phyloP scores from a whole-genome alignment of 2,329 filamentous ascomycete genomes.

The Didymella glomerata region DNA sequence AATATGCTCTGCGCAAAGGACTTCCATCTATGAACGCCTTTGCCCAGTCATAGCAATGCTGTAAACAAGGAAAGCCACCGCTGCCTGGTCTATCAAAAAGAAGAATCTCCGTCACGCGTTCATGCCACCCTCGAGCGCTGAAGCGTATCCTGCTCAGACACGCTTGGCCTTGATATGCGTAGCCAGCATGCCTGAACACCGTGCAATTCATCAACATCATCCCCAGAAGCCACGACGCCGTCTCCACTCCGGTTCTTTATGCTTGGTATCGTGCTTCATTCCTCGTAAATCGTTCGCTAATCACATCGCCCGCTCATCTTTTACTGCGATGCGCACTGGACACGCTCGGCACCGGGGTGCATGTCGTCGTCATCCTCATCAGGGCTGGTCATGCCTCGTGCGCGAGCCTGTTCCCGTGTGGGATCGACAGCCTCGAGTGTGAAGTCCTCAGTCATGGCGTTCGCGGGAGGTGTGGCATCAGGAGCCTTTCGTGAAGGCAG shows the following conservation, averaged over 20 bases:
- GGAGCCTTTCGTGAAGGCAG: constrained; percentile 74
- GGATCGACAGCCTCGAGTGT: constrained; percentile 85
- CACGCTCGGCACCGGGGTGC: constrained; percentile 74
- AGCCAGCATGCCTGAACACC: constrained; percentile 14
- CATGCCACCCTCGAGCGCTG: not conserved
- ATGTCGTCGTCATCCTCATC: constrained; percentile 72
- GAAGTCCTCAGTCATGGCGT: constrained; percentile 91
- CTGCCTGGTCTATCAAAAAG: constrained; percentile 15
- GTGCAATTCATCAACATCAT: constrained; percentile 19
- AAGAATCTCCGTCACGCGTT: constrained; percentile 2
- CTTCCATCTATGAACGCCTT: constrained; percentile 22
- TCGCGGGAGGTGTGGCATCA: constrained; percentile 73
- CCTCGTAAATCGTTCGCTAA: constrained; percentile 19
- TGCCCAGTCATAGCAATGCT: constrained; percentile 24
- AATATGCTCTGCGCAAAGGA: constrained; percentile 20
- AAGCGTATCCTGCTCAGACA: constrained; percentile 7
- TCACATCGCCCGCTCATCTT: constrained; percentile 19
- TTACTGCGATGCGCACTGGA: constrained; percentile 90
- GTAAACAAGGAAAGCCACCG: constrained; percentile 20
- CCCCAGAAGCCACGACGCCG: constrained; percentile 22
- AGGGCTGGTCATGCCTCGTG: constrained; percentile 69
- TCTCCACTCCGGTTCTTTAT: constrained; percentile 10
- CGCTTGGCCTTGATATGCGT: constrained; percentile 6
- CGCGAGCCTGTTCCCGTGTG: constrained; percentile 68
- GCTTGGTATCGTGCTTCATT: constrained; percentile 17